phyloP scores from a whole-genome alignment of 108 stramenopile genomes.

The Conticribra guillardii region DNA sequence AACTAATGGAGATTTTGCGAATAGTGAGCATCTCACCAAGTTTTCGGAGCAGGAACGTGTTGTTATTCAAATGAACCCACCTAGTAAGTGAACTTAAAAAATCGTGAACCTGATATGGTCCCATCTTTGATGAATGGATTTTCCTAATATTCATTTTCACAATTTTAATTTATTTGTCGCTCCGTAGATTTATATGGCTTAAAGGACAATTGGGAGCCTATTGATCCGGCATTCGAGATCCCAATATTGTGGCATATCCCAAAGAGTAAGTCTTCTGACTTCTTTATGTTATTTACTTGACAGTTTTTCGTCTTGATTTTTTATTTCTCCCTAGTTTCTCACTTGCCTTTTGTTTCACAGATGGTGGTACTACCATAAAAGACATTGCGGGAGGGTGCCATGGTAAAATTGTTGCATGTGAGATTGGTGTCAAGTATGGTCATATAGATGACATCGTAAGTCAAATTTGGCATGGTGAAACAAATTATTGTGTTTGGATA shows the following conservation, averaged over 20 bases:
- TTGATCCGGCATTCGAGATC: neutral
- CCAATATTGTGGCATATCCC: neutral
- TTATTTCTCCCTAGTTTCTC: neutral
- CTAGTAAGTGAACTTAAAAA: neutral
- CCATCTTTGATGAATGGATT: neutral
- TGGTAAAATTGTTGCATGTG: neutral
- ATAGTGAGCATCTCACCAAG: neutral
- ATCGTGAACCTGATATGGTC: neutral
- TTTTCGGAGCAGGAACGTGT: neutral
- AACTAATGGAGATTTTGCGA: too few species aligned
- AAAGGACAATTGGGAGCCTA: neutral
- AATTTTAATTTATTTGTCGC: neutral
- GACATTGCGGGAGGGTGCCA: neutral
- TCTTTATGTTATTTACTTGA: neutral
- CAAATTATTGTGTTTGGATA: too few species aligned
- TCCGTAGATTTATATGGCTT: neutral
- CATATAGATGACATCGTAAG: neutral
- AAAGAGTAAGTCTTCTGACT: neutral
- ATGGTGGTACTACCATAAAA: neutral
- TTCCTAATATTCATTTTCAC: too few species aligned
- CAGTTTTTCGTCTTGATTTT: neutral
- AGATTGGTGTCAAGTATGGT: neutral
- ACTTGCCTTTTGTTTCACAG: neutral
- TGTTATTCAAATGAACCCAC: neutral
- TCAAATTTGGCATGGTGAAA: too few species aligned